phyloP scores from a whole-genome alignment of 2,329 filamentous ascomycete species.

The Verticillium isaacii region DNA sequence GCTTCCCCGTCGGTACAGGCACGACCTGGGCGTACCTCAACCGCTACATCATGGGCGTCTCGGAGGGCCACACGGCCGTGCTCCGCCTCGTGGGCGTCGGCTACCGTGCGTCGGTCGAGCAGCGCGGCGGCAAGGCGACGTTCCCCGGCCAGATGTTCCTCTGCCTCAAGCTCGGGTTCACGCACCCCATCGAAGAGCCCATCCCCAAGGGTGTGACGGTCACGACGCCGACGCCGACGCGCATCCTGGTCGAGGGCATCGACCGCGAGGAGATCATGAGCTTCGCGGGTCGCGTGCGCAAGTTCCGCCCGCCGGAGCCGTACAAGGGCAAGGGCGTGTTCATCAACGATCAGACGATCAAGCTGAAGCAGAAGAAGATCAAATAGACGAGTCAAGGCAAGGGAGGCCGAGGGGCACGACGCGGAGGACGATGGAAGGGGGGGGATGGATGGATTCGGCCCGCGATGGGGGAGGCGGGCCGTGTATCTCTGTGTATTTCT shows the following conservation, averaged over 20 bases:
- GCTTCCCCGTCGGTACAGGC: conserved; percentile 43
- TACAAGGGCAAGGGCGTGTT: conserved; percentile 99
- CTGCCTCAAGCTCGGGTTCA: conserved; percentile 91
- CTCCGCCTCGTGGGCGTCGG: conserved; percentile 91
- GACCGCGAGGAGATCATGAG: conserved; percentile 84
- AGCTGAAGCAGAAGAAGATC: conserved; percentile 96
- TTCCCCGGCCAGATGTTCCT: conserved; percentile 86
- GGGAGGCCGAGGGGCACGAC: too few species aligned
- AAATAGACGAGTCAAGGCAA: conserved; percentile 54
- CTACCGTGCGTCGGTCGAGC: conserved; percentile 84
- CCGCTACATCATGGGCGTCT: conserved; percentile 89
- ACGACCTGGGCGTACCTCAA: conserved; percentile 86
- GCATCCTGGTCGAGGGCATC: conserved; percentile 82
- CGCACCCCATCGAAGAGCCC: conserved; percentile 87
- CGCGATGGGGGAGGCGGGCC: neutral
- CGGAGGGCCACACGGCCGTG: conserved; percentile 92
- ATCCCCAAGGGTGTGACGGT: conserved; percentile 81
- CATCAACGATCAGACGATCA: conserved; percentile 95
- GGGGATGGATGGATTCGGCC: neutral
- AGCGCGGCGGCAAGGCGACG: conserved; percentile 65
- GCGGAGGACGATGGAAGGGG: too few species aligned
- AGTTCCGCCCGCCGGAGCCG: conserved; percentile 88
- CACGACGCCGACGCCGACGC: conserved; percentile 83
- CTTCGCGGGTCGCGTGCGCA: conserved; percentile 83
- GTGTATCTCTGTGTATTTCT: conserved; percentile 10